These are phyloP conservation scores for Hygrophorus pudorinus DNA, from an alignment of 768 basidiomycete species.

Conservation along the genomic window DNA sequence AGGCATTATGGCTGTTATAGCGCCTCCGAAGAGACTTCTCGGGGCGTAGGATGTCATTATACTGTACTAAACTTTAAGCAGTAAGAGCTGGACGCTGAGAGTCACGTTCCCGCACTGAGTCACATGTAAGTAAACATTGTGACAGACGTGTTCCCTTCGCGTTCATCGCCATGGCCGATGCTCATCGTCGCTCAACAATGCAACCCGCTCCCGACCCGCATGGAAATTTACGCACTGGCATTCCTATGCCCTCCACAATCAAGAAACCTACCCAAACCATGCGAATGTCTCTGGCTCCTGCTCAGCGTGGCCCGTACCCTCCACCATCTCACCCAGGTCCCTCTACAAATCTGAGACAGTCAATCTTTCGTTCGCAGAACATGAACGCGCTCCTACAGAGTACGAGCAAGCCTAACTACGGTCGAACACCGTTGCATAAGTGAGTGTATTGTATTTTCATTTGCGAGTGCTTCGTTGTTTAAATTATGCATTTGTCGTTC, in stretches of 20 bases:
- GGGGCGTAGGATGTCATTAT: slow-evolving; percentile 16
- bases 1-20: slow-evolving; percentile 57
- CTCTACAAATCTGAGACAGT: slow-evolving; percentile 53
- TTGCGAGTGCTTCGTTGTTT: background rate
- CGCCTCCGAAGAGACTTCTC: slow-evolving; percentile 76
- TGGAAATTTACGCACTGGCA: slow-evolving; percentile 45
- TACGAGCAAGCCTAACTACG: slow-evolving; percentile 53
- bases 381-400: slow-evolving; percentile 61
- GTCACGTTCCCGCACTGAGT: no score
- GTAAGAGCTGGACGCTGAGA: no score
- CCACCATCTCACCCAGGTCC: slow-evolving; percentile 22
- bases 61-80: no score
- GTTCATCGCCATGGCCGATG: slow-evolving; percentile 22
- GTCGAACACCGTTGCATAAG: slow-evolving; percentile 69
- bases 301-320: slow-evolving; percentile 47
- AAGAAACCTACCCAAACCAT: slow-evolving; percentile 59
- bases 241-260: slow-evolving; percentile 65
- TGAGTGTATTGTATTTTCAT: slow-evolving; percentile 23
- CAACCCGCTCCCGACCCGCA: slow-evolving; percentile 41
- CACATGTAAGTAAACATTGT: slow-evolving; percentile 3
- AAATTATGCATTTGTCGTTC: background rate
- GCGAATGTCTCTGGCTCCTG: slow-evolving; percentile 64
- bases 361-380: slow-evolving; percentile 61
- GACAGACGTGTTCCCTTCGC: slow-evolving; percentile 20
- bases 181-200: slow-evolving; percentile 48